Percentiles rank a stretch among this genome's conserved stretches.
Evolutionary conservation across 2,329 filamentous ascomycete species (phyloP).

Genomic region (Aspergillus costaricaensis): DNA sequence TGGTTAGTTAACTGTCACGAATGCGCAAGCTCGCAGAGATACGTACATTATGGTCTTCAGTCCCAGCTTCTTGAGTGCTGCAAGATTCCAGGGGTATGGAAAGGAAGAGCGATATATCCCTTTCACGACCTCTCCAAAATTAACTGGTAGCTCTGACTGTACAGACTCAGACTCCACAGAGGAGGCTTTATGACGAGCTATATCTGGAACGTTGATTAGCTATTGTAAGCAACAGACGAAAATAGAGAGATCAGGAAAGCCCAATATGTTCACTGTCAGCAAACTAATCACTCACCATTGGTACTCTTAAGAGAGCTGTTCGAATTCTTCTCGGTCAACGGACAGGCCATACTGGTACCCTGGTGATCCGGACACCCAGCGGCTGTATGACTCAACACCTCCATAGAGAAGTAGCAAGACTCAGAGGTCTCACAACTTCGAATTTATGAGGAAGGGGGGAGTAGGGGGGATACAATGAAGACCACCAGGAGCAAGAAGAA

Average conservation of each 20-base stretch:
- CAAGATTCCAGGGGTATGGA: constrained; percentile 69
- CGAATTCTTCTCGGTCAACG: constrained; percentile 18
- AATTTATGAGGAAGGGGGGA: neutral
- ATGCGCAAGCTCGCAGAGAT: constrained; percentile 13
- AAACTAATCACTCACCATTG: constrained; percentile 8
- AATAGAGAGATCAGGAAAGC: neutral
- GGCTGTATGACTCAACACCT: neutral
- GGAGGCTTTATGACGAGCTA: constrained; percentile 34
- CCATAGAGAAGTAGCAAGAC: constrained; percentile 11
- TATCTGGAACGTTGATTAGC: constrained; percentile 10
- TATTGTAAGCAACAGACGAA: neutral
- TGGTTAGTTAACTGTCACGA: neutral
- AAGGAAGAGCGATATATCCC: constrained; percentile 83
- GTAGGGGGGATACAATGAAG: neutral
- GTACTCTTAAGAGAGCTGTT: constrained; percentile 18
- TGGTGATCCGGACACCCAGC: neutral
- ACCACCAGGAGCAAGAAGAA: neutral
- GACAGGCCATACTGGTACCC: constrained; percentile 17
- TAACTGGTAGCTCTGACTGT: constrained; percentile 54
- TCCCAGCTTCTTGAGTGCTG: constrained; percentile 66
- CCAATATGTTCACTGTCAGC: neutral
- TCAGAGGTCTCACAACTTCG: neutral
- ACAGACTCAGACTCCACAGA: constrained; percentile 25
- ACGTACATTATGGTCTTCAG: constrained; percentile 79
- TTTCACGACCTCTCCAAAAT: constrained; percentile 74